Base-by-base conservation (phyloP, 202 grass and related monocot species). In the Setaria italica region DNA sequence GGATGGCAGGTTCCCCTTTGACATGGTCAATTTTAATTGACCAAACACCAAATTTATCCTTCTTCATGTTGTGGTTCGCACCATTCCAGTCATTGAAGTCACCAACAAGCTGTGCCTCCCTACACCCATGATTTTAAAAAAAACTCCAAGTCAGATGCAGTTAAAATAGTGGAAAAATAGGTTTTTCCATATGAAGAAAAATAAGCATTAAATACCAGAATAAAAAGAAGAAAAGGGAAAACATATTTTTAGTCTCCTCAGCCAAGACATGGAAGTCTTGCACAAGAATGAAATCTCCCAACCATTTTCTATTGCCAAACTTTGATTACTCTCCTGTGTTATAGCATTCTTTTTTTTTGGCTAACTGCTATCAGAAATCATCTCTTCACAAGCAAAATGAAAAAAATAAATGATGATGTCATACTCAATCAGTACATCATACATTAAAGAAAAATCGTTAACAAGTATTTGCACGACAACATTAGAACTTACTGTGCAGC, bases 41-140 rank as follows among this genome's bases (percentile, higher is more conserved):
- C 96, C 96, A 99, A 70, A 99, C 90, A 21, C 96, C 93, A 88
- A 88, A 99, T 76, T 82, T 64, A 77, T 95, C 84, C 89, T 89
- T 99, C 39, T 94, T 70, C 96, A 99, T 99, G 45, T 56, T 82
- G 32, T 99, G 88, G 43, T 89, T 91, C 17, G 85, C 85, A 67
- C 96, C 96, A 72, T 95, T 86, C 96, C 96, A 99, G 13, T 77
- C 33, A 25, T 99, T 99, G 76, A 99, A 99, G 30, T 99, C 96
- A 21, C 96, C 96, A 91, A 99, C 53, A 86, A 99, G 70, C 54
- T 99, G 90, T 66, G 96, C 96, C 82, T 99, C 93, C 90, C 96
- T 99, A 82, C 20, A 82, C 41, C n/a, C 53, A 81, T 42, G 39
- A 62, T 32, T 49, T 41, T 49, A 20, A 77, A 85, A 79, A 39